Evolutionary conservation across 2,329 filamentous ascomycete genomes (phyloP), one percentile per base, ranked within the genome.

Genomic region (Aaosphaeria pasadenensis): DNA sequence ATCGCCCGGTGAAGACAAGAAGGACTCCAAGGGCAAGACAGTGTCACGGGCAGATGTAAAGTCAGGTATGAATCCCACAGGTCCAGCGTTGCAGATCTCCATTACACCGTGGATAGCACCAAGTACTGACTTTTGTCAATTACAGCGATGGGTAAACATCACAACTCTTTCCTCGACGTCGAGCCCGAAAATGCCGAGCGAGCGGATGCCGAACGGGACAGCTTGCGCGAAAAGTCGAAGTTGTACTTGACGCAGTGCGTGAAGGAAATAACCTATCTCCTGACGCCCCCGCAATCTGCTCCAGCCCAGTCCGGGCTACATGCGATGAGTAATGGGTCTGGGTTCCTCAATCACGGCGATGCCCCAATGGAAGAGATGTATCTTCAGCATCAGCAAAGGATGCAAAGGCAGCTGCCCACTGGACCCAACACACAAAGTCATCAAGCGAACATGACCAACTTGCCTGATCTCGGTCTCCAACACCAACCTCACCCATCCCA

Each of bases 251-350:
- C 78, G 47, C 85, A 84, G 68, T 86, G 83, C 62, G 79, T 85
- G 43, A 81, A 86, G 56, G 84, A 87, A 65, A 81, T 87, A 44
- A 82, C 83, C 4, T 87, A 87, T 59, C 80, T 87, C 51, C 76
- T 87, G 32, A 82, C 84, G 43, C 84, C 84, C n/a, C 79, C 82
- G 24, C 81, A 86, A 55, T 79, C 82, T 43, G 77, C 79, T 17
- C 79, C 81, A 7, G 80, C 83, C 36, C 75, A 76, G 42, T 58
- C 63, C n/a, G 62, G 59, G 17, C 51, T 71, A 38, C 72, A 74
- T 45, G 55, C 54, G 4, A 47, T 71, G 28, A 62, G 59, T 35
- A 71, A 70, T 44, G 61, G 63, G 13, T 58, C 62, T 9, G 64
- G 72, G 24, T 79, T 76, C 49, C 62, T 72, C 47, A 76, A 77